Base-by-base conservation (phyloP, 1,139 yeast species). In the Blastobotrys raffinosifermentans region DNA sequence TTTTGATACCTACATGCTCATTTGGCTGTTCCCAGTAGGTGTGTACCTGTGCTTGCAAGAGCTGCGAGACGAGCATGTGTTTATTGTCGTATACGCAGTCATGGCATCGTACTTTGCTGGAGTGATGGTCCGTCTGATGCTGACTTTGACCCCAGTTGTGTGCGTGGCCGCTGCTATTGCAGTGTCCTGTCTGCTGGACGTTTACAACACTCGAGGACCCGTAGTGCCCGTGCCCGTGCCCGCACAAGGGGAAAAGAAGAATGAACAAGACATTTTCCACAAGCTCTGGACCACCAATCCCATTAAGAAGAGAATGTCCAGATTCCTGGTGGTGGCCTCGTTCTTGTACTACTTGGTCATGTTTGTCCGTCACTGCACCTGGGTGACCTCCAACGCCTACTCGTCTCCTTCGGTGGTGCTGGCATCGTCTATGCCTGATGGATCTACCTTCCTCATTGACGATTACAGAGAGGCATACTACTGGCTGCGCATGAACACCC, bases 21-120 rank as follows among this genome's bases (percentile, higher is more conserved):
- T 91, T 53, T 93, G 98, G 98, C 72, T 93, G 50, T 91, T 93
- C 85, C 99, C 99, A 35, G 96, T 91, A 2, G 99, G 98, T 49
- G 81, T 93, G 40, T 91, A 84, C 66, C 64, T 91, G 51, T 75
- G 91, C 51, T 82, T 93, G 75, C 84, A 84, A 62, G 96, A 91
- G 46, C 71, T 93, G 57, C 75, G 79, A 40, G 86, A 91, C 57
- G 97, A 89, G 66, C 96, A 91, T 51, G 86, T 93, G 25, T 93
- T 91, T 61, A 78, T 91, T 46, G 82, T 91, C 53, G 86, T 87
- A 38, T 91, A 91, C 63, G 74, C 91, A 29, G 93, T 93, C 15
- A 72, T 93, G 50, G 94, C 94, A 53, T 84, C 96, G 9, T 93
- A 93, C 64, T 93, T 93, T 64, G 96, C 98, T 3, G 99, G 99